Evolutionary conservation across 1,284 basidiomycete genomes (phyloP).

Genomic region (Polyporus tsugae): DNA sequence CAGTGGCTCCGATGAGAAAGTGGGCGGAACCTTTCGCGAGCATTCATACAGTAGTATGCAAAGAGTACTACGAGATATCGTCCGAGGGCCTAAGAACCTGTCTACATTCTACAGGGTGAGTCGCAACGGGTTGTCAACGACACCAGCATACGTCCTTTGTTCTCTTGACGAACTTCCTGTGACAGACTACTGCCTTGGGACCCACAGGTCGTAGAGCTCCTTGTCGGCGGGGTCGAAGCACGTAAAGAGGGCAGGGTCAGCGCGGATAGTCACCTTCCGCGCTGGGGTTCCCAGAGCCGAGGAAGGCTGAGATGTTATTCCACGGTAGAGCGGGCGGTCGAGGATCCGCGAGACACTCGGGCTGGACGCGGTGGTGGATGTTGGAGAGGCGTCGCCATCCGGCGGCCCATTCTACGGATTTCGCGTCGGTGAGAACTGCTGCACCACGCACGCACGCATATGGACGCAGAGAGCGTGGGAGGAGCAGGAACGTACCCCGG

Average conservation of each 20-base stretch:
- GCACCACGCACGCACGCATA: no score
- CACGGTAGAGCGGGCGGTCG: constrained; percentile 28
- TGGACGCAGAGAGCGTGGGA: not conserved
- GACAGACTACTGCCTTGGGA: constrained; percentile 49
- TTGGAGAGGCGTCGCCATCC: constrained; percentile 32
- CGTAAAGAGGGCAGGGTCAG: constrained; percentile 70
- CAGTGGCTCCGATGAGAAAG: not conserved
- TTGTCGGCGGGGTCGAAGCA: constrained; percentile 77
- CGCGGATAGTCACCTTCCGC: constrained; percentile 58
- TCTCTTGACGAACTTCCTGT: not conserved
- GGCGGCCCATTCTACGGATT: not conserved
- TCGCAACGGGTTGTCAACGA: not conserved
- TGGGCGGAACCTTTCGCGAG: not conserved
- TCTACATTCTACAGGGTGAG: not conserved
- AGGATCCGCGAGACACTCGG: constrained; percentile 23
- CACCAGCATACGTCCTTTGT: not conserved
- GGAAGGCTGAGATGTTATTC: constrained; percentile 31
- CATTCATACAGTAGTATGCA: not conserved
- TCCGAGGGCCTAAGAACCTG: not conserved
- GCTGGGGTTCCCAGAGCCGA: constrained; percentile 40
- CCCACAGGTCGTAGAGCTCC: constrained; percentile 80
- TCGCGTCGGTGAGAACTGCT: not conserved
- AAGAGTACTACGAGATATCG: not conserved
- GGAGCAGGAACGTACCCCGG: constrained; percentile 17
- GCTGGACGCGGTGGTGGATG: constrained; percentile 35